phyloP scores from a whole-genome alignment of 768 basidiomycete genomes.

The Agaricus blazei region DNA sequence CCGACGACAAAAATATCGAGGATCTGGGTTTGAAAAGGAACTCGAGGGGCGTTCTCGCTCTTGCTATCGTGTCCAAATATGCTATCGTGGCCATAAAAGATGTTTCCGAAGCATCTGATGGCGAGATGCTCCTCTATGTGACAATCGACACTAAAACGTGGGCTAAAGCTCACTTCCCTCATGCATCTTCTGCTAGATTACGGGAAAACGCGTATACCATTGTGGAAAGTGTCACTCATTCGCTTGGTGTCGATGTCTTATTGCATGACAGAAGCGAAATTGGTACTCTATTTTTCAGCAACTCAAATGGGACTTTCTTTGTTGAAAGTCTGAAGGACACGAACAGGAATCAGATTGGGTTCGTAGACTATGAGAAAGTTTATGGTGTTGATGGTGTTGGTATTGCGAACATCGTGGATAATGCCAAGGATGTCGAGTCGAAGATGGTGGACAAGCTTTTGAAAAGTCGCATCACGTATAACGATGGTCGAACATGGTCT shows the following conservation, averaged over 20 bases:
- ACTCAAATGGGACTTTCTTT: slow-evolving; percentile 95
- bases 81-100: slow-evolving; percentile 89
- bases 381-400: slow-evolving; percentile 89
- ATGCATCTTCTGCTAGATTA: slow-evolving; percentile 71
- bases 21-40: slow-evolving; percentile 84
- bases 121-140: slow-evolving; percentile 84
- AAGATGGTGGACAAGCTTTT: slow-evolving; percentile 67
- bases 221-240: slow-evolving; percentile 90
- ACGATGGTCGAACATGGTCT: slow-evolving; percentile 85
- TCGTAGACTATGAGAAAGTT: slow-evolving; percentile 88
- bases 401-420: slow-evolving; percentile 81
- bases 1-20: slow-evolving; percentile 56
- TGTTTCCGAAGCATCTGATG: slow-evolving; percentile 41
- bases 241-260: slow-evolving; percentile 91
- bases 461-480: slow-evolving; percentile 79
- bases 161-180: slow-evolving; percentile 91
- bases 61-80: slow-evolving; percentile 91
- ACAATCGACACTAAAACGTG: slow-evolving; percentile 78
- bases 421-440: slow-evolving; percentile 78
- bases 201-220: slow-evolving; percentile 95
- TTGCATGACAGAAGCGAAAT: slow-evolving; percentile 59
- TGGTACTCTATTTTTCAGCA: slow-evolving; percentile 93
- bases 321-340: slow-evolving; percentile 88
- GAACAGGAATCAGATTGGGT: slow-evolving; percentile 84
- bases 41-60: slow-evolving; percentile 84